phyloP scores from a whole-genome alignment of 495 filamentous ascomycete genomes.

The Tirmania nivea region DNA sequence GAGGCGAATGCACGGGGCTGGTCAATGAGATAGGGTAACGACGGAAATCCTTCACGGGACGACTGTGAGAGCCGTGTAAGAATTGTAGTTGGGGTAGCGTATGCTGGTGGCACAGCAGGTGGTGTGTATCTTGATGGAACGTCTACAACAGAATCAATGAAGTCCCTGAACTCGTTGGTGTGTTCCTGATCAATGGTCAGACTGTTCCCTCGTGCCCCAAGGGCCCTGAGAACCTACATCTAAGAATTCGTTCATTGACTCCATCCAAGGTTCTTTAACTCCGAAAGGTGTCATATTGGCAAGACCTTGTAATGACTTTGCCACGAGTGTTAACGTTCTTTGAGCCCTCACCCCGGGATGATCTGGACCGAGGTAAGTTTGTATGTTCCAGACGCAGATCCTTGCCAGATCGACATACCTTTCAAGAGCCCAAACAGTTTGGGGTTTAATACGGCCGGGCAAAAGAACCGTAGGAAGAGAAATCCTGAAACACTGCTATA shows the following conservation, averaged over 20 bases:
- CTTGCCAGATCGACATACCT: constrained; percentile 28
- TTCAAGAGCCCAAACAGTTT: constrained; percentile 85
- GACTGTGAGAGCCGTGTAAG: constrained; percentile 59
- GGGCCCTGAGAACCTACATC: constrained; percentile 3
- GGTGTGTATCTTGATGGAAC: constrained; percentile 50
- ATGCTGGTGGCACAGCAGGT: constrained; percentile 53
- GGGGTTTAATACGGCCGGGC: constrained; percentile 85
- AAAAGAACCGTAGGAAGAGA: constrained; percentile 88
- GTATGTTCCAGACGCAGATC: constrained; percentile 6
- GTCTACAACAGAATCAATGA: constrained; percentile 66
- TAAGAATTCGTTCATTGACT: constrained; percentile 80
- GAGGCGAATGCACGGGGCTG: constrained; percentile 69
- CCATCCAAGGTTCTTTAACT: constrained; percentile 96
- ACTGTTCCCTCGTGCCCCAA: no score
- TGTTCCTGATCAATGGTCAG: constrained; percentile 24
- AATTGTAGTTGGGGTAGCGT: constrained; percentile 83
- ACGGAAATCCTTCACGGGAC: constrained; percentile 82
- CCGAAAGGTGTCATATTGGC: constrained; percentile 88
- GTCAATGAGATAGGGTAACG: constrained; percentile 84
- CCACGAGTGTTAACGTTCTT: constrained; percentile 77
- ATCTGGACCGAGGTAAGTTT: constrained; percentile 27
- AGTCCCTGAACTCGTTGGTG: constrained; percentile 51
- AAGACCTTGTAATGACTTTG: constrained; percentile 85
- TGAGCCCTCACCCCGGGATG: constrained; percentile 73
- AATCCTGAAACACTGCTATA: constrained; percentile 97